A percentile compares a stretch with the other conserved stretches of the same genome.
Evolutionary conservation across 2,329 filamentous ascomycete genomes (phyloP).

Genomic region (Penicillium sp.): DNA sequence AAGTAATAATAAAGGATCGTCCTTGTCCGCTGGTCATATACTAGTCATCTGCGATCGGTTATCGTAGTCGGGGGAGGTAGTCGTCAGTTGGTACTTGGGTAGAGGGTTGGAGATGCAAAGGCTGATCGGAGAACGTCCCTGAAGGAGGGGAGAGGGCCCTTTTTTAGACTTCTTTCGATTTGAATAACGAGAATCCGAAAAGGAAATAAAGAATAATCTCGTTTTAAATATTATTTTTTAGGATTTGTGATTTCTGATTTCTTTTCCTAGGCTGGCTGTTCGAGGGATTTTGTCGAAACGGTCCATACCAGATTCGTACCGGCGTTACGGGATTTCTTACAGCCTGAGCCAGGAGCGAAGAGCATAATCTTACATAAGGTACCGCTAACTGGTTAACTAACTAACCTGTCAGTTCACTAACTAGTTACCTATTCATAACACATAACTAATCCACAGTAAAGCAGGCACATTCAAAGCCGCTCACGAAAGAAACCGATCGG

Average conservation of each 20-base stretch:
- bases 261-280: not conserved
- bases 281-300: slow-evolving; percentile 11
- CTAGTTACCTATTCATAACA: not conserved
- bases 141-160: slow-evolving; percentile 10
- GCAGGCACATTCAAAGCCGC: not conserved
- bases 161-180: slow-evolving; percentile 13
- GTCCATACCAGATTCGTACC: not conserved
- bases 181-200: slow-evolving; percentile 1
- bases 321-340: not conserved
- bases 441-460: not conserved
- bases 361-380: not conserved
- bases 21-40: slow-evolving; percentile 14
- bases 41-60: slow-evolving; percentile 5
- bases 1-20: not conserved
- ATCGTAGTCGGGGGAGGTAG: not conserved
- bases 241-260: not conserved
- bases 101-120: not conserved
- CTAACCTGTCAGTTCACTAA: too few species aligned
- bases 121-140: not conserved
- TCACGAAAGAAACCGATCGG: slow-evolving; percentile 7
- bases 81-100: not conserved
- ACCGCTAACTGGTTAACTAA: not conserved
- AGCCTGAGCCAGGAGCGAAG: not conserved
- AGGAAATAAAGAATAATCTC: not conserved
- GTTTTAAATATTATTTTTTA: not conserved